These are phyloP conservation scores for Ceratobasidium sp. DNA, from an alignment of 1,284 basidiomycete species.

Conservation along the genomic window DNA sequence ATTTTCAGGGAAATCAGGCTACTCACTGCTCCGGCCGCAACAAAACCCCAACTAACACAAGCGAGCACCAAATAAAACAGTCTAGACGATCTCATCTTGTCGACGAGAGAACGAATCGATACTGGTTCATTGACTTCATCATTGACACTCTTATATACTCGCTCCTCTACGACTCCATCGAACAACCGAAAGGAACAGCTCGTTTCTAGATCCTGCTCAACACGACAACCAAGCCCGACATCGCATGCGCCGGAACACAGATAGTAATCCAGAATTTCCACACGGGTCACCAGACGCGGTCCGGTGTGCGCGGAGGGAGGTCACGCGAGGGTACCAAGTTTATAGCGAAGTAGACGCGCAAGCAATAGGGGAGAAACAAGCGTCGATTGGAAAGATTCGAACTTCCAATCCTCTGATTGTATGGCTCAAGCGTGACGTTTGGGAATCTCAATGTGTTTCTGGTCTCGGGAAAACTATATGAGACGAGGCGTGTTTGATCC, in stretches of 20 bases:
- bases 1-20: slow-evolving; percentile 3
- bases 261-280: slow-evolving; percentile 16
- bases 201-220: slow-evolving; percentile 21
- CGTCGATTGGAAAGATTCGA: background rate
- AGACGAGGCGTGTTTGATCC: slow-evolving; percentile 4
- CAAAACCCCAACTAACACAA: slow-evolving; percentile 29
- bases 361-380: background rate
- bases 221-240: slow-evolving; percentile 1
- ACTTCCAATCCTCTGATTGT: background rate
- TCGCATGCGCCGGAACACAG: background rate
- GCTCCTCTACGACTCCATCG: background rate
- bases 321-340: slow-evolving; percentile 27
- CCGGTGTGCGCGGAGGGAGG: slow-evolving; percentile 12
- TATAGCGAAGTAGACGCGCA: slow-evolving; percentile 23
- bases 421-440: background rate
- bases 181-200: background rate
- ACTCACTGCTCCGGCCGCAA: slow-evolving; percentile 30
- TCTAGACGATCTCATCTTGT: slow-evolving; percentile 28
- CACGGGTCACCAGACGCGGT: slow-evolving; percentile 32
- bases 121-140: background rate
- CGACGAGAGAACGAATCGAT: background rate
- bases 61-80: slow-evolving; percentile 33
- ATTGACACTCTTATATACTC: slow-evolving; percentile 31
- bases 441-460: background rate
- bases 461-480: slow-evolving; percentile 13